These are phyloP conservation scores for Neurospora africana DNA, from an alignment of 495 filamentous ascomycete species.

Conservation along the genomic window DNA sequence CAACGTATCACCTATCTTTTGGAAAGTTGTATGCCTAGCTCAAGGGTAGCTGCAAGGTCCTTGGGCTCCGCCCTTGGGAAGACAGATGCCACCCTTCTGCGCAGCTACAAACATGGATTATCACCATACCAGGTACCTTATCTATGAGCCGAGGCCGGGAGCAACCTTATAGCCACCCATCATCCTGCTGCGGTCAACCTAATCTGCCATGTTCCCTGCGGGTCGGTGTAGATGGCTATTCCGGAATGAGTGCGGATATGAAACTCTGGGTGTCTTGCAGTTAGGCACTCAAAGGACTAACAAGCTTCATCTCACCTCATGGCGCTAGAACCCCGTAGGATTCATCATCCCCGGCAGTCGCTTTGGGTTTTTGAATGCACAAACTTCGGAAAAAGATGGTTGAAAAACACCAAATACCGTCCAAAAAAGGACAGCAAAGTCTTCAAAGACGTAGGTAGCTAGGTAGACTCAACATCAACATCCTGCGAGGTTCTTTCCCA, in stretches of 20 bases:
- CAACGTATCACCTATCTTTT: background rate
- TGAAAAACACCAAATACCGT: background rate
- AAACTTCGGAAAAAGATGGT: conserved; percentile 5
- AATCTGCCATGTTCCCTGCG: background rate
- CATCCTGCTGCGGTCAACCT: background rate
- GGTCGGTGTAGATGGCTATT: background rate
- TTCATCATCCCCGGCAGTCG: background rate
- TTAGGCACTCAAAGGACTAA: background rate
- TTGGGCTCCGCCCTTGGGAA: background rate
- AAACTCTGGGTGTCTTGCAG: background rate
- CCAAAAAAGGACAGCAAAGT: background rate
- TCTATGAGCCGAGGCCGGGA: background rate
- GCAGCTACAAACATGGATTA: background rate
- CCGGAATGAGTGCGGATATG: background rate
- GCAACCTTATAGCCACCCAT: background rate
- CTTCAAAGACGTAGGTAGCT: background rate
- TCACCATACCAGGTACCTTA: no score
- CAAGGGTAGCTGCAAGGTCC: background rate
- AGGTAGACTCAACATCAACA: background rate
- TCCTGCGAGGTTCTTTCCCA: background rate
- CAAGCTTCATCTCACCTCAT: background rate
- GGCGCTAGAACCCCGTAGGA: background rate
- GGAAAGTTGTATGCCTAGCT: background rate
- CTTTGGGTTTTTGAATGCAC: background rate
- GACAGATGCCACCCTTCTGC: background rate